Evolutionary conservation across 140 eudicot species (phyloP), one percentile per base, ranked within the genome.

Genomic region (Anethum foeniculum): DNA sequence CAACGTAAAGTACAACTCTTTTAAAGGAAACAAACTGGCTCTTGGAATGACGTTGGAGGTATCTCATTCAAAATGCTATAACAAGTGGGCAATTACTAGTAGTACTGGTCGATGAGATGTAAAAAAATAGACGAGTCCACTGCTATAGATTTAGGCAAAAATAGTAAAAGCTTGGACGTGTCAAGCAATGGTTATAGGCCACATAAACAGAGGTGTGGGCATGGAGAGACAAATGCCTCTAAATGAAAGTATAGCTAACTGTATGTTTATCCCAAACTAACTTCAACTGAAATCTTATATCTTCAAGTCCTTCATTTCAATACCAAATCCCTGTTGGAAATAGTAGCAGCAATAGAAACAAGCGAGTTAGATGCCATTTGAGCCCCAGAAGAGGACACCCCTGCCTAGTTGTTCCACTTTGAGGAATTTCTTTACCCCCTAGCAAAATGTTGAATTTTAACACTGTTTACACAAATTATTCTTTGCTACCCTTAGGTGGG

Each of bases 381-480:
- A 47, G 64, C 60, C 79, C 79, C 52, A 46, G 43, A 75, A 75
- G 23, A 46, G 79, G 79, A 75, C 78, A 75, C 19, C 38, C 72
- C 54, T 54, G 38, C 71, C 51, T 28, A 38, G 56, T 60, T 48
- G 58, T 64, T 78, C 64, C 72, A 48, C 83, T 79, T 83, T 83
- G 41, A 27, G 71, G 71, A 73, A 23, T 72, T 82, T 54, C 60
- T 52, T 83, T 16, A 23, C n/a, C 79, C 83, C 72, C 77, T 68
- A 54, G 32, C 58, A 25, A 69, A 6, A 5, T 80, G 4, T 32
- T 54, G 10, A 5, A 60, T 60, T 60, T 60, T 11, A 60, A n/a
- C 68, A 60, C 32, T 60, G 32, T 60, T 60, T n/a, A n/a, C 68
- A 25, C 36, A 25, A 25, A 0, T 25, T 62, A 62, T 62, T 25